Evolutionary conservation across 2,329 filamentous ascomycete species (phyloP), one percentile per base, ranked within the genome.

Genomic region (Talaromyces albobiverticillius): DNA sequence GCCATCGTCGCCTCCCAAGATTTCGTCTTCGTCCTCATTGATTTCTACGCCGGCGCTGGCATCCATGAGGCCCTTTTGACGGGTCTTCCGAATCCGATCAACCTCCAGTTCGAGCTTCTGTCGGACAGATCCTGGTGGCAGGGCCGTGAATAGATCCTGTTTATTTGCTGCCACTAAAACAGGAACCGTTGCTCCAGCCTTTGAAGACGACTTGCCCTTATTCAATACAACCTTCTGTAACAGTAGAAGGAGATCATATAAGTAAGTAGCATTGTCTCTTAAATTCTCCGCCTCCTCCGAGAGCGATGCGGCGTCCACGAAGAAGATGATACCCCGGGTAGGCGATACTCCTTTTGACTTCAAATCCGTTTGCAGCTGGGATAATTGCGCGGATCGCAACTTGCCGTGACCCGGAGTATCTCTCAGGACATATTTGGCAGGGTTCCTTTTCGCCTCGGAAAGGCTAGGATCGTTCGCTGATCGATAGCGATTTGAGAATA

Each of bases 321-420:
- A 76, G 70, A 93, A 99, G 49, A 97, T 81, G 50, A 97, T 78
- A 16, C 88, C 92, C 38, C 82, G 82, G 46, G 93, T 75, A 60
- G 57, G 71, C 25, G 63, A 66, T 23, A 71, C 71, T 31, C 64
- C 63, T 57, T 16, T 64, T 59, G 32, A 75, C 64, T 47, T 69
- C 67, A 18, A 77, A 66, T 49, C 78, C 68, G 49, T 23, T 46
- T 54, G 38, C 8, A 57, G 26, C 23, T 57, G 51, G 8, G 55
- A 46, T 26, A 57, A 29, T 55, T 84, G 74, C 13, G 76, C 78
- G 63, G 84, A 82, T 57, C 94, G 89, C 56, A 99, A 84, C 75
- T 99, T 99, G 64, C 90, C 91, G 76, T 99, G 94, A 36, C 94
- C 94, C 0, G 94, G 94, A 1, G 93, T 97, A 75, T 99, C 94